These are phyloP conservation scores for Cystoisospora suis DNA, from an alignment of 169 alveolate species.

Conservation along the genomic window DNA sequence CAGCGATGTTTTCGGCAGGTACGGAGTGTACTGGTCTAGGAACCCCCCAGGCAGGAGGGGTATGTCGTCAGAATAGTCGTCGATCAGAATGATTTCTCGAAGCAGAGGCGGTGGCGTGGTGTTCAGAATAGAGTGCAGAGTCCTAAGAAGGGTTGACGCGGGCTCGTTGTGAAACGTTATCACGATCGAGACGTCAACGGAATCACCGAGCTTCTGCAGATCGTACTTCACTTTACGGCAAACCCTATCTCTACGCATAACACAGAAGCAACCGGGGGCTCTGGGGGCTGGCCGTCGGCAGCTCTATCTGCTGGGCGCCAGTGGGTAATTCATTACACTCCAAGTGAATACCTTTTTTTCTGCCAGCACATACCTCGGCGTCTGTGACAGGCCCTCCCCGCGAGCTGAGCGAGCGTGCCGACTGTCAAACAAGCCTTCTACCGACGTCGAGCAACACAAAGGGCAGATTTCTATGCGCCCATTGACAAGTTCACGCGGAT, in stretches of 20 bases:
- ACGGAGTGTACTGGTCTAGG: conserved; percentile 63
- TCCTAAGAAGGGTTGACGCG: conserved; percentile 68
- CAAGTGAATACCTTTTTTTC: no score
- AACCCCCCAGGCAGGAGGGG: conserved; percentile 65
- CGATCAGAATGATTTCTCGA: conserved; percentile 66
- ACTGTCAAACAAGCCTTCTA: no score
- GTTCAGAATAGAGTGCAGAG: conserved; percentile 71
- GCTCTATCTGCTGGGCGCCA: no score
- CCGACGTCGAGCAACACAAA: no score
- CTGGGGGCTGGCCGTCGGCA: no score
- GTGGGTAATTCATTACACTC: no score
- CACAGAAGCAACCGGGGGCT: no score
- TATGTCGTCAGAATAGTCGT: conserved; percentile 66
- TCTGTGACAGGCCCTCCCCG: no score
- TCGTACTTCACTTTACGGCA: conserved; percentile 49
- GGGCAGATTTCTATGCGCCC: no score
- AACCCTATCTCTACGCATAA: conserved; percentile 33
- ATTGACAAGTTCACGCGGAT: no score
- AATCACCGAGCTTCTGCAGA: conserved; percentile 55
- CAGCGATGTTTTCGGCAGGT: conserved; percentile 62
- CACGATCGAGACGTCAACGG: conserved; percentile 57
- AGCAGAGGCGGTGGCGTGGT: conserved; percentile 73
- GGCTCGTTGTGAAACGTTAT: conserved; percentile 72
- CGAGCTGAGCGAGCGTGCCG: no score
- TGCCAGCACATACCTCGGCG: no score